Base-by-base conservation (phyloP, 768 basidiomycete genomes). In the Dentipellis sp. region DNA sequence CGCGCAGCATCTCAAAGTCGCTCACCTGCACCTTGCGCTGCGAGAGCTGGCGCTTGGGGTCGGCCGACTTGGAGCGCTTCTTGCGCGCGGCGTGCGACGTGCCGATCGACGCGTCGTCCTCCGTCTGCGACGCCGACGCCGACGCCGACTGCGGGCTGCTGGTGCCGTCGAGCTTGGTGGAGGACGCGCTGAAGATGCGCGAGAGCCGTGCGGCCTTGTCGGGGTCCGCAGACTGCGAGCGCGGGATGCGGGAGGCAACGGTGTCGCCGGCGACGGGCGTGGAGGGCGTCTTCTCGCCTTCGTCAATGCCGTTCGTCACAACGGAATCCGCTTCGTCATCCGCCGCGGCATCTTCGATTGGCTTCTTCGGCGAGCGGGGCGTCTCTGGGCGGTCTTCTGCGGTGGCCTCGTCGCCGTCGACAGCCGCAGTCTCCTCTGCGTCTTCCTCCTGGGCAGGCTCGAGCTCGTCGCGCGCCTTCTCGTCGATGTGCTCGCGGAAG, bases 1-100 rank as follows among this genome's bases (percentile, higher is more conserved):
- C 95, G 14, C 92, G 82, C 78, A 97, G 84, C 83, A 98, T 91
- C 74, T 98, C 93, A 68, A 99, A 99, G 72, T 97, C 94, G 61
- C 91, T 81, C 57, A 98, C 79, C 46, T 76, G 74, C 36, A 92
- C 88, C 70, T 92, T 91, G 53, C 82, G 78, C 56, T 80, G 71
- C 12, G 65, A 58, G 64, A 69, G 72, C 54, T 77, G 75, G 64
- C 79, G 72, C 55, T 67, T 79, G 37, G 79, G 80, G 47, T 77
- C 70, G n/a, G 64, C 67, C 9, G 77, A 78, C 56, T 73, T 74
- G 37, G 74, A 71, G 23, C 81, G 79, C 62, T 80, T 84, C 72
- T 82, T 84, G 42, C 77, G 75, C 40, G 69, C 62, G 19, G 57
- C 72, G 70, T 54, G 73, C 19, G 76, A 77, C 21, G 81, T 82